Evolutionary conservation across 306 rosid species (phyloP).

Genomic region (Crotalaria pallida): DNA sequence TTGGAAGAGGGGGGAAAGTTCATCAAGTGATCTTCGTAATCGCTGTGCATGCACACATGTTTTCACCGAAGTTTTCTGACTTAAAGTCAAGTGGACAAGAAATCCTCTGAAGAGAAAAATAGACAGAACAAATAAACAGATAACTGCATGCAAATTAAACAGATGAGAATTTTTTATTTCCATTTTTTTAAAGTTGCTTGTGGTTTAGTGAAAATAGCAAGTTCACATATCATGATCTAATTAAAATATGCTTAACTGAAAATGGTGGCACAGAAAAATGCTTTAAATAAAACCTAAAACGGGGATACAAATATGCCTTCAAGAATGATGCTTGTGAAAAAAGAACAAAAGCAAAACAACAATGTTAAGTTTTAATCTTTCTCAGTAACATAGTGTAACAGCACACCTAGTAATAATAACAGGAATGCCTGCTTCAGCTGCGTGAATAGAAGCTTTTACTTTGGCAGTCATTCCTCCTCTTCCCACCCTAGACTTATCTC

Average conservation of each 20-base stretch:
- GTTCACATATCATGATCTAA: not conserved
- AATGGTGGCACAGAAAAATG: not conserved
- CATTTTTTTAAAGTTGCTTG: not conserved
- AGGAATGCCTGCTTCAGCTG: conserved; percentile 90
- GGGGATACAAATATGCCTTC: not conserved
- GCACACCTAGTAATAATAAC: conserved; percentile 87
- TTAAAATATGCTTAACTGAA: not conserved
- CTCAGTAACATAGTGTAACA: not conserved
- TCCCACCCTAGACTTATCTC: conserved; percentile 98
- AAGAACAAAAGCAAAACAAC: conserved; percentile 1
- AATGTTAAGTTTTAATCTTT: not conserved
- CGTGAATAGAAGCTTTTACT: conserved; percentile 90
- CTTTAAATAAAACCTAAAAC: not conserved
- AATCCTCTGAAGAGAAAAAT: not conserved
- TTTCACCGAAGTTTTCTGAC: not conserved
- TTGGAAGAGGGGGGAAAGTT: not conserved
- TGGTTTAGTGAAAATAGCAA: not conserved
- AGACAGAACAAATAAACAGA: not conserved
- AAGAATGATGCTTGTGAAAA: conserved; percentile 4
- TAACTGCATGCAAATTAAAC: not conserved
- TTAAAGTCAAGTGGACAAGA: not conserved
- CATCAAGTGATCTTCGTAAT: not conserved
- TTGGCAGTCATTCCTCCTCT: conserved; percentile 99
- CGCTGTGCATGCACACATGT: not conserved
- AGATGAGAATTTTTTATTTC: not conserved